Evolutionary conservation across 257 asterid genomes (phyloP).

Genomic region (Ajuga chamaepitys): DNA sequence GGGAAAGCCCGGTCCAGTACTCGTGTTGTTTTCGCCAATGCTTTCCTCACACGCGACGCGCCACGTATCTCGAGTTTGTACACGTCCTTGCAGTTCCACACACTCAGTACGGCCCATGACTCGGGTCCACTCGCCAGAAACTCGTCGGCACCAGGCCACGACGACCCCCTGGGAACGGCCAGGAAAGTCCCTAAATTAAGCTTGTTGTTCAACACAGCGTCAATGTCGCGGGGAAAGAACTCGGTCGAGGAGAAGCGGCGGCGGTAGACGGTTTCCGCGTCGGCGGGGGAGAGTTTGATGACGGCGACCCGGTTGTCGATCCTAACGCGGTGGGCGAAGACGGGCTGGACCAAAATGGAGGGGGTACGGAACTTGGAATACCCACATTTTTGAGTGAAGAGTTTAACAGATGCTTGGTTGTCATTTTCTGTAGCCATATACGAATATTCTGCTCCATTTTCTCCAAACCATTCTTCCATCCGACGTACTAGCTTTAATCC

Average conservation of each 20-base stretch:
- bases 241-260: conserved; percentile 56
- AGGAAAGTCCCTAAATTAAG: conserved; percentile 68
- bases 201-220: conserved; percentile 42
- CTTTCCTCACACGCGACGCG: conserved; percentile 51
- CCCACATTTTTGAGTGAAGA: conserved; percentile 74
- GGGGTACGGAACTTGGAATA: conserved; percentile 80
- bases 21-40: conserved; percentile 47
- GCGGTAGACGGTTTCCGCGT: conserved; percentile 67
- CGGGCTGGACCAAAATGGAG: conserved; percentile 67
- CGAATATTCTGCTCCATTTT: conserved; percentile 73
- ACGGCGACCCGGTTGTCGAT: conserved; percentile 26
- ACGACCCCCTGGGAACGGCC: conserved; percentile 42
- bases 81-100: conserved; percentile 80
- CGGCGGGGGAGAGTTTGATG: conserved; percentile 39
- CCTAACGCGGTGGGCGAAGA: conserved; percentile 57
- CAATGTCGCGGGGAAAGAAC: conserved; percentile 86
- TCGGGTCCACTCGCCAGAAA: conserved; percentile 52
- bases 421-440: conserved; percentile 91
- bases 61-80: conserved; percentile 77
- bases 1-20: conserved; percentile 78
- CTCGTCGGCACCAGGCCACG: conserved; percentile 50
- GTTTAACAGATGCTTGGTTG: conserved; percentile 64
- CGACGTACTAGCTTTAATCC: conserved; percentile 52
- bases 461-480: conserved; percentile 68
- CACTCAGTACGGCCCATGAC: conserved; percentile 84